Base-by-base conservation (phyloP, 1,284 basidiomycete species). In the Pholiota adiposa region DNA sequence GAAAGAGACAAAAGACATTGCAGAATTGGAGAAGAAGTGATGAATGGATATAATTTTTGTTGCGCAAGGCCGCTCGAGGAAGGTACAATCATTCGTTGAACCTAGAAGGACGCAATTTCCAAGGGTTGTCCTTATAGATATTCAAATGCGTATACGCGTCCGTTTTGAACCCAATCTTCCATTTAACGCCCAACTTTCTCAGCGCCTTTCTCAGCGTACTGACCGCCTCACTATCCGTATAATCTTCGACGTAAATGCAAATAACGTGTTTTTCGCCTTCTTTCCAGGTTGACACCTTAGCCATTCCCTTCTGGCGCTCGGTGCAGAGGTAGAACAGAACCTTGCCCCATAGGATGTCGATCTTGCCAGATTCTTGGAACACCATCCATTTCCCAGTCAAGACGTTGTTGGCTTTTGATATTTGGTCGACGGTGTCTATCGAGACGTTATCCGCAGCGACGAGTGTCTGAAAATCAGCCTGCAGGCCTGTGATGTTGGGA, bases 151-250 rank as follows among this genome's bases (percentile, higher is more conserved):
- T 75, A 63, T 77, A 78, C 25, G 73, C 71, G 48, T 78, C 77
- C 41, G 76, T 68, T 63, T 78, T 78, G 68, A 77, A 77, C 5
- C 72, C 73, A 57, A 77, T 77, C 58, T 70, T 74, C 70, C 72
- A 69, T 23, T 63, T 67, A 4, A 76, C 70, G 3, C 76, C 75
- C 27, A 71, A 63, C 16, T 50, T 61, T 46, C 67, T 70, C 57
- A 77, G 59, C 16, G 65, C 69, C 43, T 72, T 67, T 63, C 75
- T 67, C 50, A 77, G 57, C 48, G 58, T 59, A 16, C 56, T 62
- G 2, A 77, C 74, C 52, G 76, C 73, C 8, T 62, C 64, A 27
- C 46, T 62, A 51, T 77, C 61, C n/a, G 67, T 70, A 58, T 75
- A 77, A 58, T 77, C 73, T 23, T 74, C 69, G 38, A 73, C 73